A percentile compares a stretch with the other conserved stretches of the same genome.
Evolutionary conservation across 2,329 filamentous ascomycete genomes (phyloP).

Genomic region (Penicillium sp.): DNA sequence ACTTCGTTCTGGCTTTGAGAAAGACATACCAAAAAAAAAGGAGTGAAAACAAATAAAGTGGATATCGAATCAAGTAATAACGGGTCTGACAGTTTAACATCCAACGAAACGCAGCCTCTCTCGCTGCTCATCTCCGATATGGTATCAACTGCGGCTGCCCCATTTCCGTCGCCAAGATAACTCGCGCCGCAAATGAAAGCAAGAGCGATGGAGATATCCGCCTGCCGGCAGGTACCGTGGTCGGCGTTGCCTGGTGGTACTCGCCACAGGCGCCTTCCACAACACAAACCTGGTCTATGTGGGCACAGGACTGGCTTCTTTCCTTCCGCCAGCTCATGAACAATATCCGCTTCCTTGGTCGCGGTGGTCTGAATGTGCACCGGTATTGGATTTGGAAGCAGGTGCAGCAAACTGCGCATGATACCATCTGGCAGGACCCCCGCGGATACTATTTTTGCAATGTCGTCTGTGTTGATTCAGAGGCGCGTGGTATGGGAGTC

Average conservation of each 20-base stretch:
- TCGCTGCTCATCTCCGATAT: slow-evolving; percentile 67
- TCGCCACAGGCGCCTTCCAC: slow-evolving; percentile 53
- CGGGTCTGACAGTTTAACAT: slow-evolving; percentile 54
- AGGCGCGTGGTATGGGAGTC: slow-evolving; percentile 65
- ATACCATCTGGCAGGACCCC: slow-evolving; percentile 63
- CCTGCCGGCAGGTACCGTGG: slow-evolving; percentile 47
- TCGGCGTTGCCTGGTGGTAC: slow-evolving; percentile 74
- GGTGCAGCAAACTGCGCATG: slow-evolving; percentile 62
- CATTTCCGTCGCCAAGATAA: slow-evolving; percentile 67
- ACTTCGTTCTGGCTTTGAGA: background rate
- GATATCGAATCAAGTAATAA: slow-evolving; percentile 12
- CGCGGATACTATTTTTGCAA: slow-evolving; percentile 75
- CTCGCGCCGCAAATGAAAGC: slow-evolving; percentile 35
- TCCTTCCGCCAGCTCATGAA: slow-evolving; percentile 65
- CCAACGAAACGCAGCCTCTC: slow-evolving; percentile 61
- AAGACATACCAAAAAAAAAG: background rate
- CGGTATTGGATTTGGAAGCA: slow-evolving; percentile 74
- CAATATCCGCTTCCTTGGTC: slow-evolving; percentile 64
- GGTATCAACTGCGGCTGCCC: slow-evolving; percentile 65
- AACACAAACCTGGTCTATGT: slow-evolving; percentile 60
- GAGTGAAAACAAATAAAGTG: slow-evolving; percentile 5
- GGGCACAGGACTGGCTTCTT: slow-evolving; percentile 64
- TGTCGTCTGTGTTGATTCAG: slow-evolving; percentile 67
- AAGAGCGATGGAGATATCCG: slow-evolving; percentile 16
- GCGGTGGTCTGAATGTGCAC: slow-evolving; percentile 65